Base-by-base conservation (phyloP, 2,329 filamentous ascomycete genomes). In the Fusarium vanettenii region DNA sequence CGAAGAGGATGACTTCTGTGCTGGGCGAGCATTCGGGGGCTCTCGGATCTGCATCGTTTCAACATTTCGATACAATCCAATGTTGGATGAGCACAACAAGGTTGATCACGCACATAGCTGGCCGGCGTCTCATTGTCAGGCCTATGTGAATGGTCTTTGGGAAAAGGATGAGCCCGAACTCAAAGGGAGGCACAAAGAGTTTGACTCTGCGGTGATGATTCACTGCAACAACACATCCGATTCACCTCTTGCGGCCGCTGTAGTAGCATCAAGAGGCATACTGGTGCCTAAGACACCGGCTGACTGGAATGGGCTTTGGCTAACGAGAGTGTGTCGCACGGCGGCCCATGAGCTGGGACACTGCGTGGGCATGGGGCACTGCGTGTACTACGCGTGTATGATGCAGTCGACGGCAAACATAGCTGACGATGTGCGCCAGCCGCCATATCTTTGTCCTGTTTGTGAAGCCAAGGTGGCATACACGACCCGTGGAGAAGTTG, bases 1-100 rank as follows among this genome's bases (percentile, higher is more conserved):
- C 61, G 89, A 92, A 0, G 89, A 92, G 0, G 92, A 93, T 69
- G 88, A 91, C 37, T 94, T 93, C 78, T 91, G 88, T 71, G 93
- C 91, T 73, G 92, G 92, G 0, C 82, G 91, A 29, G 92, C 92
- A 2, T 94, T 91, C 77, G 92, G 92, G 0, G 90, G 87, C 2
- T 90, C 88, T 71, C 85, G 92, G 6, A 87, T 93, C 3, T 86
- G 87, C 0, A 87, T 93, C 2, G 89, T 93, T 0, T 90, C 89
- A 1, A 87, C 84, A 2, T 90, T 91, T 18, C 83, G 92, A 37
- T 93, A 94, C 75, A 84, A 90, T 57, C 92, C 92, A 0, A 64
- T 71, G 0, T 82, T 90, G 31, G 85, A 86, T n/a, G 76, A 84
- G 18, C 72, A 80, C n/a, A 84, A 80, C 9, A 72, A 69, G 4